These are phyloP conservation scores for Carallia pectinifolia DNA, from an alignment of 345 rosid species.

Conservation along the genomic window DNA sequence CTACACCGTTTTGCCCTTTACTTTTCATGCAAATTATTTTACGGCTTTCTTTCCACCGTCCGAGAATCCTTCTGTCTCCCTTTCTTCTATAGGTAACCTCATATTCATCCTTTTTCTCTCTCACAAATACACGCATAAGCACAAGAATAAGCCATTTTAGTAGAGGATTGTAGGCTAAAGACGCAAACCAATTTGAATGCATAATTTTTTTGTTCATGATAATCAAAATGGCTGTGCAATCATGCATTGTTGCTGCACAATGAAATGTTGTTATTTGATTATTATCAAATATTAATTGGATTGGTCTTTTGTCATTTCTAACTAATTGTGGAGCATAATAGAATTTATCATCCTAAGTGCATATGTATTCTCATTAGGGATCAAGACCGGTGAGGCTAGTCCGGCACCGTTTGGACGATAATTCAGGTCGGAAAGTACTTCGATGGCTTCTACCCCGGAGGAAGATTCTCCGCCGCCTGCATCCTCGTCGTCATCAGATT, in stretches of 20 bases:
- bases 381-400: slow-evolving; percentile 19
- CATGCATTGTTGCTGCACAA: too few relatives aligned
- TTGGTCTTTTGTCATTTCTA: background rate
- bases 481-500: slow-evolving; percentile 10
- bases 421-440: slow-evolving; percentile 9
- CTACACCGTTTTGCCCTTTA: slow-evolving; percentile 7
- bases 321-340: too few relatives aligned
- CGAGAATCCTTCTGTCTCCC: slow-evolving; percentile 22
- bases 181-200: background rate
- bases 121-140: too few relatives aligned
- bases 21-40: slow-evolving; percentile 1
- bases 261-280: background rate
- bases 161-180: too few relatives aligned
- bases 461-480: slow-evolving; percentile 20
- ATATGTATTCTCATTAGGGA: slow-evolving; percentile 1
- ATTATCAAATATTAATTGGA: background rate
- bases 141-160: background rate
- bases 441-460: slow-evolving; percentile 22
- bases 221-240: too few relatives aligned
- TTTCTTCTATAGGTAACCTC: slow-evolving; percentile 28
- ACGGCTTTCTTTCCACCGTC: slow-evolving; percentile 12
- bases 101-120: background rate
- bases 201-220: too few relatives aligned
- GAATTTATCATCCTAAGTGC: background rate
- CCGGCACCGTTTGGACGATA: slow-evolving; percentile 4